Evolutionary conservation across 768 basidiomycete species (phyloP), one percentile per base, ranked within the genome.

Genomic region (Tylopilus vinaceipallidus): DNA sequence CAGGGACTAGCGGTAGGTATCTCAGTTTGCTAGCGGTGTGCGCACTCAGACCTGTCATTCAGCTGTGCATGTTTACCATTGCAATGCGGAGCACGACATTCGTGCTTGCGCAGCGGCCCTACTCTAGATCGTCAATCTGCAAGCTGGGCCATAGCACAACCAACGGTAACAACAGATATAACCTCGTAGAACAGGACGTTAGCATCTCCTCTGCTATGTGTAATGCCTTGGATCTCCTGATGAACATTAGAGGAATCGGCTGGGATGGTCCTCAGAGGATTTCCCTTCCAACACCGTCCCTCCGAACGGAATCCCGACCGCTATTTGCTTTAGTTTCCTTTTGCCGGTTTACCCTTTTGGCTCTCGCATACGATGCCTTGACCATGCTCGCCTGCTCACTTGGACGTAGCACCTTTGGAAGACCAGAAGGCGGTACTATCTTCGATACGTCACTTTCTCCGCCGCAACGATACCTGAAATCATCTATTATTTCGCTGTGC

Each of bases 401-500:
- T 42, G 68, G 70, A 14, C 76, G 76, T 2, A 56, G 64, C 5
- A 73, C 75, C 3, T 64, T 80, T 58, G 63, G 65, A 29, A 55
- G 58, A 13, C 52, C 60, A 6, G 32, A 55, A 4, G 73, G 73
- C 13, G 72, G 69, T 6, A 56, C 68, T 13, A 71, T 79, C 52
- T 73, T 71, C 38, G 69, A 70, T 46, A 47, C 68, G 7, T 63
- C 64, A 37, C 53, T 72, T 10, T 54, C 66, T 12, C 57, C 58
- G 13, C 29, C 74, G 60, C 42, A 53, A 47, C 67, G 70, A 24
- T 75, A 72, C 59, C 45, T 47, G n/a, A 75, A 73, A 36, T 78
- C 83, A 1, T 70, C 67, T 20, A 27, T 71, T 35, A 64, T 84
- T 33, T 71, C 77, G 29, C 40, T 73, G 36, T 56, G 76, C 22